These are phyloP conservation scores for Mycena haematopus DNA, from an alignment of 768 basidiomycete species.

Conservation along the genomic window DNA sequence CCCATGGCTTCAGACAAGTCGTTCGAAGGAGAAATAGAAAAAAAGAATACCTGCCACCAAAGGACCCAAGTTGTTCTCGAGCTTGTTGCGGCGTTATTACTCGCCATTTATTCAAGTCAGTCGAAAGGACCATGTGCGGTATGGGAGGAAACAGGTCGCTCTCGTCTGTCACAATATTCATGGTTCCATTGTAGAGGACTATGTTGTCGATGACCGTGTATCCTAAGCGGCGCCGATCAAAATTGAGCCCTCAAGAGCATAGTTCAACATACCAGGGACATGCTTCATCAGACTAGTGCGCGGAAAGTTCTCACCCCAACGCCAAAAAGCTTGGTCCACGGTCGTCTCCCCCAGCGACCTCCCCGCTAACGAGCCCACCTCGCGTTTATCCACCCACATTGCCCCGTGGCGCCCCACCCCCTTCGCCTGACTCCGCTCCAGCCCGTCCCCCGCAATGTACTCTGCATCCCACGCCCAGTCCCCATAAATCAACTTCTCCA, in stretches of 20 bases:
- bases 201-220: constrained; percentile 86
- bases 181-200: constrained; percentile 72
- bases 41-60: constrained; percentile 57
- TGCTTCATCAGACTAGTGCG: constrained; percentile 64
- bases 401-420: constrained; percentile 51
- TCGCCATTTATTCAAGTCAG: constrained; percentile 60
- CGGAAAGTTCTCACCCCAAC: constrained; percentile 66
- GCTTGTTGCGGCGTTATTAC: constrained; percentile 61
- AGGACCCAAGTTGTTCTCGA: constrained; percentile 51
- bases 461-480: constrained; percentile 71
- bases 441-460: constrained; percentile 62
- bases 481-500: constrained; percentile 72
- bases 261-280: constrained; percentile 59
- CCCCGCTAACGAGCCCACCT: constrained; percentile 35
- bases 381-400: constrained; percentile 48
- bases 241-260: background rate
- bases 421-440: constrained; percentile 51
- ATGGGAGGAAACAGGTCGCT: constrained; percentile 64
- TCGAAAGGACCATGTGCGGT: constrained; percentile 55
- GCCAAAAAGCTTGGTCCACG: constrained; percentile 59
- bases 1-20: background rate
- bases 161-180: constrained; percentile 78
- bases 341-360: constrained; percentile 40
- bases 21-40: background rate
- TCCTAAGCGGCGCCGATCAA: constrained; percentile 49